Percentiles rank a stretch among this genome's conserved stretches.
Conservation (phyloP, 495 filamentous ascomycete genomes). For the Hypoxylon cercidicola region DNA sequence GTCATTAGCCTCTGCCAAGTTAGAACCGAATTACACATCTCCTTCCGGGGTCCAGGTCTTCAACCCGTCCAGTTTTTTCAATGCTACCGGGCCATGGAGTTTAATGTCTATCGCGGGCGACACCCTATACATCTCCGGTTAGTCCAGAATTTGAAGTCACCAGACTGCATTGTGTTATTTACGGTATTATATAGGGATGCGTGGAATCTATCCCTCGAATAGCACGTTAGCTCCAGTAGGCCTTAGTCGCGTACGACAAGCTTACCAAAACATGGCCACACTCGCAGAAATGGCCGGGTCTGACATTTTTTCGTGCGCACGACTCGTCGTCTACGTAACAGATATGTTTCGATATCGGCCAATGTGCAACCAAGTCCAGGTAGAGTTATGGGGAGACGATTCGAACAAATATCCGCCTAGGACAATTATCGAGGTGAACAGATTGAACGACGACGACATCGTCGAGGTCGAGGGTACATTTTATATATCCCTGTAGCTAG, state of each 20-base stretch:
- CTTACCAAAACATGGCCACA: conserved; percentile 32
- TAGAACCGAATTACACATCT: conserved; percentile 36
- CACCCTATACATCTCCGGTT: conserved; percentile 34
- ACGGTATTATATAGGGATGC: conserved; percentile 9
- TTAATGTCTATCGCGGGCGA: conserved; percentile 35
- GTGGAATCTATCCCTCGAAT: conserved; percentile 30
- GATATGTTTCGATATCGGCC: conserved; percentile 38
- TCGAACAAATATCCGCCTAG: conserved; percentile 32
- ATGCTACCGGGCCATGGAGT: conserved; percentile 37
- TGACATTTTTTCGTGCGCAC: conserved; percentile 22
- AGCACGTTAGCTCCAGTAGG: conserved; percentile 32
- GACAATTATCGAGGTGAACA: conserved; percentile 35
- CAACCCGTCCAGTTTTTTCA: conserved; percentile 33
- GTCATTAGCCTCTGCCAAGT: conserved; percentile 8
- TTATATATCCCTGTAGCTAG: conserved; percentile 20
- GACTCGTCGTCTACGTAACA: conserved; percentile 32
- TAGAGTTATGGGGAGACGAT: conserved; percentile 32
- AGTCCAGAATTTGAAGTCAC: neutral
- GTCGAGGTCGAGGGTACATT: conserved; percentile 39
- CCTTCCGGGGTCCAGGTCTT: conserved; percentile 36
- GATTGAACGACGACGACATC: conserved; percentile 37
- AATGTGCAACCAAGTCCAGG: conserved; percentile 36
- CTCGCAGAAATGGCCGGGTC: conserved; percentile 31
- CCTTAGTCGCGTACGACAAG: conserved; percentile 24
- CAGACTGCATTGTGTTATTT: neutral